phyloP scores from a whole-genome alignment of 352 stramenopile species.

The Globisporangium viniferum region DNA sequence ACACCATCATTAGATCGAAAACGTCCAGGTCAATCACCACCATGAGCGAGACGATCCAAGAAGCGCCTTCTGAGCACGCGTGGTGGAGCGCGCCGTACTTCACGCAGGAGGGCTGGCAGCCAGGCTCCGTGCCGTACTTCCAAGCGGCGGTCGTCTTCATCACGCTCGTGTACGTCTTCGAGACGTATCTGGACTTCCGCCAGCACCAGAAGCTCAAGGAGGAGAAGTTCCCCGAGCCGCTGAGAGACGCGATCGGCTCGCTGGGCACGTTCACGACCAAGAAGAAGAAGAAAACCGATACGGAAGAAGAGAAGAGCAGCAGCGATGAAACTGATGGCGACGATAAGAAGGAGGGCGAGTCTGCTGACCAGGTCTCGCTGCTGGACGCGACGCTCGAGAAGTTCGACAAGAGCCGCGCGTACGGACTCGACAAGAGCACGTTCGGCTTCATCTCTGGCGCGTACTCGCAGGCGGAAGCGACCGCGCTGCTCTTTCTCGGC shows the following conservation, averaged over 20 bases:
- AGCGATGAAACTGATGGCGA: conserved; percentile 9
- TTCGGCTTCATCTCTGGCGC: conserved; percentile 91
- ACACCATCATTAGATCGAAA: neutral
- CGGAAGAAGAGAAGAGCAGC: conserved; percentile 18
- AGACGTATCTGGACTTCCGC: conserved; percentile 91
- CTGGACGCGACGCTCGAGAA: conserved; percentile 87
- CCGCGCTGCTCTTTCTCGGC: conserved; percentile 87
- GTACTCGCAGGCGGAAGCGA: conserved; percentile 85
- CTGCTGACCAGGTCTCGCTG: conserved; percentile 41
- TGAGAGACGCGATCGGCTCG: conserved; percentile 50
- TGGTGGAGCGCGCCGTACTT: conserved; percentile 59
- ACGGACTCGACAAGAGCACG: conserved; percentile 95
- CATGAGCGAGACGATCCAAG: neutral
- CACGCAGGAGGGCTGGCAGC: conserved; percentile 52
- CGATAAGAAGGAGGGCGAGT: neutral
- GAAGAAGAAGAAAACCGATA: conserved; percentile 33
- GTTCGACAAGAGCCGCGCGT: conserved; percentile 92
- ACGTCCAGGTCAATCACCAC: neutral
- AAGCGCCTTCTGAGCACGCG: neutral
- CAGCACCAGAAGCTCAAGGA: conserved; percentile 91
- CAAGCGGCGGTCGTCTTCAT: conserved; percentile 83
- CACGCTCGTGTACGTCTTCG: conserved; percentile 87
- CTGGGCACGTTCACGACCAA: conserved; percentile 36
- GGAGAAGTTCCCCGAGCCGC: conserved; percentile 49
- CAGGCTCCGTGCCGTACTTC: conserved; percentile 65